Percentiles rank a stretch among this genome's conserved stretches.
Conservation (phyloP, 2,329 filamentous ascomycete species). For the Fusarium siculi region DNA sequence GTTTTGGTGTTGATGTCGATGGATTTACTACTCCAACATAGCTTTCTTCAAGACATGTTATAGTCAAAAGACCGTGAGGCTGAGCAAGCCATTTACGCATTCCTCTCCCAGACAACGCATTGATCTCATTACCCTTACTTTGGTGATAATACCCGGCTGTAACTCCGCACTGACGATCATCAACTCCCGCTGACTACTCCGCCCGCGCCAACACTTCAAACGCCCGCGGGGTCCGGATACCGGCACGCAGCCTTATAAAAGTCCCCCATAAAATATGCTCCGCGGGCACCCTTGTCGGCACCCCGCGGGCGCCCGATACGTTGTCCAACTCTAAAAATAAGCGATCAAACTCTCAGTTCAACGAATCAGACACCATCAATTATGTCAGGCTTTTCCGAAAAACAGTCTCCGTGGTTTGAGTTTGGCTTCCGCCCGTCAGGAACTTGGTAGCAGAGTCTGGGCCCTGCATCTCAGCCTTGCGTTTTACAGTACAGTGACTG, state of each 20-base stretch:
- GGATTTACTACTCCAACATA: rapidly evolving
- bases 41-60: background rate
- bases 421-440: background rate
- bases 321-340: background rate
- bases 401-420: background rate
- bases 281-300: background rate
- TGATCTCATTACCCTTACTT: background rate
- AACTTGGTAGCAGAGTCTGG: background rate
- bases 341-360: background rate
- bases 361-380: background rate
- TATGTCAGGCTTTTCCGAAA: background rate
- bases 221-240: background rate
- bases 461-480: background rate
- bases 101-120: background rate
- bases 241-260: background rate
- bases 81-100: background rate
- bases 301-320: slow-evolving; percentile 6
- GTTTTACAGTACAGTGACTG: background rate
- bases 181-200: background rate
- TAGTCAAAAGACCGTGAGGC: background rate
- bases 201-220: background rate
- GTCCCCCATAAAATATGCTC: background rate
- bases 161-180: background rate
- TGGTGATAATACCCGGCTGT: background rate
- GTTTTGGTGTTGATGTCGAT: background rate